Evolutionary conservation across 2,329 filamentous ascomycete species (phyloP), one percentile per base, ranked within the genome.

Genomic region (Penicillium sp.): DNA sequence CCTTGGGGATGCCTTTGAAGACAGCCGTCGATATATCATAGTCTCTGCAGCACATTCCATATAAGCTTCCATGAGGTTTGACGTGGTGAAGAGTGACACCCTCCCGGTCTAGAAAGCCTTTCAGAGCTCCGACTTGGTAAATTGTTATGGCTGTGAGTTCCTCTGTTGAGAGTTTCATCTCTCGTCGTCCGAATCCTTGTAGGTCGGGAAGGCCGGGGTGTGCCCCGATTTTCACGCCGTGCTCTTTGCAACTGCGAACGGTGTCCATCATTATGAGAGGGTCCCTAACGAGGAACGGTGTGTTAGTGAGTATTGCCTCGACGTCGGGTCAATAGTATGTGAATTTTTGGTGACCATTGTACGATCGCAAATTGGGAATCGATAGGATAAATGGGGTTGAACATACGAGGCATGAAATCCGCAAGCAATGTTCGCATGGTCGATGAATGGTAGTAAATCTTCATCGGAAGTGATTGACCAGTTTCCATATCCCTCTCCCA

Each of bases 141-240:
- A 84, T 69, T 0, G 82, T 77, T 57, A 82, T 79, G 7, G 83
- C 81, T 1, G 81, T 82, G 56, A 83, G 72, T 60, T 86, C 83
- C 16, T 81, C 80, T 1, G 81, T 76, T 1, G 76, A 72, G 61
- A 88, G 76, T 42, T 82, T 80, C 67, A 88, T 87, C 57, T 83
- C 80, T 16, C 85, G 78, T 2, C 85, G 75, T 2, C 85, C 85
- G 61, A 88, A 88, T 8, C 85, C 85, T 70, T 84, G 79, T 21
- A 86, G 76, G 65, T 88, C 85, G n/a, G 82, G 84, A 0, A 87
- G 74, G 1, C 84, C 84, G 0, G 85, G 85, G 60, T 88, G 85
- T 0, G 86, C 86, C 7, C 85, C 85, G 5, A 83, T 72, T 46
- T 75, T 77, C 56, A 88, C 78, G 53, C 76, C 76, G 67, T 85